Evolutionary conservation across 2,329 filamentous ascomycete genomes (phyloP), one percentile per base, ranked within the genome.

Genomic region (Monosporascus sp.): DNA sequence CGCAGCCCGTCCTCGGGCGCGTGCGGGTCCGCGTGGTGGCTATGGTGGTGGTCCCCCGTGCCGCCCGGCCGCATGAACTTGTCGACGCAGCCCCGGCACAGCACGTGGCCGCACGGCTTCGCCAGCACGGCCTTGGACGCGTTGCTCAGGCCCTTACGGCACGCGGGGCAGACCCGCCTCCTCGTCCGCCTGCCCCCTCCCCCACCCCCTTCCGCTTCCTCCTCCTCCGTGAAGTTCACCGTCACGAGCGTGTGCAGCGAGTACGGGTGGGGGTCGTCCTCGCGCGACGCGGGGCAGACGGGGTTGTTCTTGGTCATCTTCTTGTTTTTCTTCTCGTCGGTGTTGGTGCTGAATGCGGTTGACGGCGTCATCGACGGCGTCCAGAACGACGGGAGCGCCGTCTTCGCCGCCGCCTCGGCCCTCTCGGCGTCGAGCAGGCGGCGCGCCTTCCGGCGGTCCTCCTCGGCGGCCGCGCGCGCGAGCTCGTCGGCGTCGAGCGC

Each of bases 71-170:
- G 80, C 77, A 97, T 86, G 69, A 97, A 96, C 65, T 91, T 88
- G 51, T 85, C 81, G 17, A 92, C 87, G 65, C 93, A 97, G 39
- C 81, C 86, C 63, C 88, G 87, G 70, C 93, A 99, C 22, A 97
- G 72, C 1, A 97, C 91, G 67, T 99, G 93, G 0, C 93, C 93
- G 64, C 93, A 99, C 0, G 89, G 89, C 67, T 90, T 92, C 2
- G 89, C 85, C 49, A 97, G 76, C 68, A 92, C 83, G 1, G 92
- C 89, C 66, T 88, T 89, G 3, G 89, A 88, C 3, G 88, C 81
- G 66, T 97, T 97, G 47, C 83, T 88, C 14, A 97, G 77, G 1
- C 76, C 79, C 70, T 95, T 96, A 59, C 88, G 84, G 72, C 93
- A 99, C 46, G 88, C 87, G 0, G 94, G 94, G 69, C 93, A 99